phyloP scores from a whole-genome alignment of 2,329 filamentous ascomycete genomes.

The Pseudonectria buxi region DNA sequence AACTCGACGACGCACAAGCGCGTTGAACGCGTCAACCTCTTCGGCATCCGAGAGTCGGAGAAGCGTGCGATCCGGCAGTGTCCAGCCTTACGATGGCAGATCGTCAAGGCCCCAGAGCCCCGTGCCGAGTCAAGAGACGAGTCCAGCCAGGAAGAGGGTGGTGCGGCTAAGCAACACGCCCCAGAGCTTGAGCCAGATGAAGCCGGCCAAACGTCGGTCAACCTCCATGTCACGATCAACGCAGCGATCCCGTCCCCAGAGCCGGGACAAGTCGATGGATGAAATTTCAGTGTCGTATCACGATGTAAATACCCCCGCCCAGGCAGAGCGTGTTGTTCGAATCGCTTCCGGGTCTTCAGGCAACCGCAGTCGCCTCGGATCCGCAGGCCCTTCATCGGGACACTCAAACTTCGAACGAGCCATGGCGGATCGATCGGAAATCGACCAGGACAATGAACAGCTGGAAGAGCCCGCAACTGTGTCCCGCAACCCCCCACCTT shows the following conservation, averaged over 20 bases:
- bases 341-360: conserved; percentile 48
- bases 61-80: conserved; percentile 42
- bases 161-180: conserved; percentile 50
- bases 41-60: conserved; percentile 38
- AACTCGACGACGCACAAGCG: conserved; percentile 44
- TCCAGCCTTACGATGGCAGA: conserved; percentile 31
- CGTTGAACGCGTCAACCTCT: conserved; percentile 37
- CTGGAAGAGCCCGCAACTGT: conserved; percentile 44
- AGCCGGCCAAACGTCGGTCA: conserved; percentile 40
- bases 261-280: conserved; percentile 35
- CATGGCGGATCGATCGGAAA: conserved; percentile 24
- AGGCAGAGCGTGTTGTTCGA: conserved; percentile 46
- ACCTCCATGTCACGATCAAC: conserved; percentile 40
- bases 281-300: conserved; percentile 29
- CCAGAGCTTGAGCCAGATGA: conserved; percentile 35
- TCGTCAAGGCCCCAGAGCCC: conserved; percentile 39
- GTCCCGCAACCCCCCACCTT: conserved; percentile 38
- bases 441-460: conserved; percentile 40
- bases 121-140: conserved; percentile 40
- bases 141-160: conserved; percentile 50
- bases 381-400: conserved; percentile 31
- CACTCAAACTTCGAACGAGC: conserved; percentile 29
- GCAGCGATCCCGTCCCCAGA: conserved; percentile 25
- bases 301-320: conserved; percentile 49
- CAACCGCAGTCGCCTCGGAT: conserved; percentile 30